Percentiles rank a stretch among this genome's conserved stretches.
Conservation (phyloP, 768 basidiomycete genomes). For the Collybia mongolica region DNA sequence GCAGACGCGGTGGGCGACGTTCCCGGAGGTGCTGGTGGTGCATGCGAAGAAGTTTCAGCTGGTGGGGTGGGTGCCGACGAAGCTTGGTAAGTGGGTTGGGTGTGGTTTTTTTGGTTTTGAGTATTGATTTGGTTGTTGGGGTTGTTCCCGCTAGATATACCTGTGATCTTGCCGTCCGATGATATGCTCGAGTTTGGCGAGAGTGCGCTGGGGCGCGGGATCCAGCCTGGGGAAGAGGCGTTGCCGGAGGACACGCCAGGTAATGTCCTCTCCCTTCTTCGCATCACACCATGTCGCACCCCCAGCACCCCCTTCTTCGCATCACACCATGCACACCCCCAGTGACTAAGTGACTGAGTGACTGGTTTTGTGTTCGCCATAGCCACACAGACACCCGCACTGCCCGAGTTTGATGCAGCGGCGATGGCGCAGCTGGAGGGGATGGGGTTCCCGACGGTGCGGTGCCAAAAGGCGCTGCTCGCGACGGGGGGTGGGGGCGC, state of each 20-base stretch:
- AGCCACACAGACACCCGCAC: slow-evolving; percentile 15
- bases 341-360: no score
- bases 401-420: slow-evolving; percentile 70
- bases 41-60: slow-evolving; percentile 95
- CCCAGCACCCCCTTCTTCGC: no score
- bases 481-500: slow-evolving; percentile 79
- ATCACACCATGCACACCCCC: no score
- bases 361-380: no score
- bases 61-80: slow-evolving; percentile 95
- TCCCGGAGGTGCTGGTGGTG: slow-evolving; percentile 85
- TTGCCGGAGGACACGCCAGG: slow-evolving; percentile 55
- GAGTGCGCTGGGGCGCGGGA: slow-evolving; percentile 64
- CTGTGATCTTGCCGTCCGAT: slow-evolving; percentile 64
- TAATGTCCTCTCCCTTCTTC: slow-evolving; percentile 9
- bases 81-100: no score
- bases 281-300: no score
- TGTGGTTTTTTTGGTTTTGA: no score
- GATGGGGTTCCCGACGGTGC: slow-evolving; percentile 88
- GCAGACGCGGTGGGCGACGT: slow-evolving; percentile 74
- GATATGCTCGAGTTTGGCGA: slow-evolving; percentile 59
- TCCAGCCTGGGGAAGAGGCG: slow-evolving; percentile 66
- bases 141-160: slow-evolving; percentile 66
- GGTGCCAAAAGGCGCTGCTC: slow-evolving; percentile 88
- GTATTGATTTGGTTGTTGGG: no score
- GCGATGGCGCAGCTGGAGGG: slow-evolving; percentile 76